Evolutionary conservation across 192 early-diverging fungal species (phyloP).

Genomic region (Backusella westeae): DNA sequence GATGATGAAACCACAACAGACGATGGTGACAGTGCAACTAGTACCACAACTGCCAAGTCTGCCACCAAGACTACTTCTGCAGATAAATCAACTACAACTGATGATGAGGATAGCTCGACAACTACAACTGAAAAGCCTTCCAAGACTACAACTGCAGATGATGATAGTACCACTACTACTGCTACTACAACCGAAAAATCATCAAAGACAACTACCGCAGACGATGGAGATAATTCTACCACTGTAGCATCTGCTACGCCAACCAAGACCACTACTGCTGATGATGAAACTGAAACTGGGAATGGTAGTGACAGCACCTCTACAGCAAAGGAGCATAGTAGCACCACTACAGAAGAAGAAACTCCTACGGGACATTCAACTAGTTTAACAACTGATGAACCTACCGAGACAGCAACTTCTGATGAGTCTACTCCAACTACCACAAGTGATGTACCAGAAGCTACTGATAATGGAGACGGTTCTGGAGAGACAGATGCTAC

Average conservation of each 20-base stretch:
- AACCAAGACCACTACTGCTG: not conserved
- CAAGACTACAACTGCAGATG: not conserved
- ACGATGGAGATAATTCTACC: not conserved
- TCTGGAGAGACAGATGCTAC: not conserved
- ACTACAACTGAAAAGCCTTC: not conserved
- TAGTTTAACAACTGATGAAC: not conserved
- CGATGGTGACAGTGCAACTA: not conserved
- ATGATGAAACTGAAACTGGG: not conserved
- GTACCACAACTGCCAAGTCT: not conserved
- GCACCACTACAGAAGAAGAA: not conserved
- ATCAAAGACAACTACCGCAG: not conserved
- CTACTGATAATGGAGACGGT: not conserved
- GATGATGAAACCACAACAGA: not conserved
- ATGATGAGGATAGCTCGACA: not conserved
- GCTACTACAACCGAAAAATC: not conserved
- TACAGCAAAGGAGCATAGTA: not conserved
- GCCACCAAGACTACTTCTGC: not conserved
- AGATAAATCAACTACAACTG: not conserved
- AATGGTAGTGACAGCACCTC: not conserved
- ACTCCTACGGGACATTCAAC: not conserved
- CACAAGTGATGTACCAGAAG: not conserved
- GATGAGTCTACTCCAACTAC: not conserved
- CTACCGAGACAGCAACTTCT: not conserved
- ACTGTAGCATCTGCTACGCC: not conserved
- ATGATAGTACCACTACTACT: not conserved